Percentiles rank a stretch among this genome's conserved stretches.
Evolutionary conservation across 2,329 filamentous ascomycete genomes (phyloP).

Genomic region (Akanthomyces lecanii): DNA sequence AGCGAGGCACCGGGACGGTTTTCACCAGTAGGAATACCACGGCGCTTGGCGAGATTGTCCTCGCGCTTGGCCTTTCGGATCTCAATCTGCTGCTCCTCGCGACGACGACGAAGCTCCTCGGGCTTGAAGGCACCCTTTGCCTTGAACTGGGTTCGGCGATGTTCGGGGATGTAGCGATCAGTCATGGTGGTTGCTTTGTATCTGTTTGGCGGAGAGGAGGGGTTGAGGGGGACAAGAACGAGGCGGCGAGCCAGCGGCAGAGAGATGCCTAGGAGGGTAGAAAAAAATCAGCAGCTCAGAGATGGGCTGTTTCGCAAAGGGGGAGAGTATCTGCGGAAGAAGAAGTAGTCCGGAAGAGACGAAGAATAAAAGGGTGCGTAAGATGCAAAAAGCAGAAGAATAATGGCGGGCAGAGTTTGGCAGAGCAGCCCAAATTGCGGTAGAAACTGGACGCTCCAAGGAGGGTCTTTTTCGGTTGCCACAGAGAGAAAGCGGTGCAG

Average conservation of each 20-base stretch:
- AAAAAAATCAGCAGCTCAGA: not conserved
- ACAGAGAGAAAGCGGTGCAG: constrained; percentile 15
- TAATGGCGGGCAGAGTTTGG: constrained; percentile 15
- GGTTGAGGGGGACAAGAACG: constrained; percentile 19
- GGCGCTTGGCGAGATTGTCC: constrained; percentile 96
- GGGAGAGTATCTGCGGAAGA: constrained; percentile 8
- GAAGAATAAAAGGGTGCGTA: constrained; percentile 9
- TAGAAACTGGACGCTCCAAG: constrained; percentile 12
- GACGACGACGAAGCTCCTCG: constrained; percentile 94
- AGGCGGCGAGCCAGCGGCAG: constrained; percentile 6
- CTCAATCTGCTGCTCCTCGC: constrained; percentile 98
- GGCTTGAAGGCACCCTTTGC: constrained; percentile 99
- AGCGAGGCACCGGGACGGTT: constrained; percentile 75
- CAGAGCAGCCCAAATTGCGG: constrained; percentile 11
- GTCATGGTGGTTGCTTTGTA: constrained; percentile 65
- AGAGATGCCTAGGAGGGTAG: not conserved
- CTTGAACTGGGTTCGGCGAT: constrained; percentile 99
- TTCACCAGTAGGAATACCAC: constrained; percentile 83
- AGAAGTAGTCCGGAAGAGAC: constrained; percentile 8
- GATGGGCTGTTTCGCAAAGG: not conserved
- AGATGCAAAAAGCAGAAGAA: constrained; percentile 14
- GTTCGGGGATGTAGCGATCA: constrained; percentile 98
- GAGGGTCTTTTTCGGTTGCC: constrained; percentile 17
- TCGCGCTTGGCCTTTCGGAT: constrained; percentile 98
- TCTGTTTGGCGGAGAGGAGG: constrained; percentile 20